Evolutionary conservation across 257 asterid genomes (phyloP).

Genomic region (Solanum tarijense): DNA sequence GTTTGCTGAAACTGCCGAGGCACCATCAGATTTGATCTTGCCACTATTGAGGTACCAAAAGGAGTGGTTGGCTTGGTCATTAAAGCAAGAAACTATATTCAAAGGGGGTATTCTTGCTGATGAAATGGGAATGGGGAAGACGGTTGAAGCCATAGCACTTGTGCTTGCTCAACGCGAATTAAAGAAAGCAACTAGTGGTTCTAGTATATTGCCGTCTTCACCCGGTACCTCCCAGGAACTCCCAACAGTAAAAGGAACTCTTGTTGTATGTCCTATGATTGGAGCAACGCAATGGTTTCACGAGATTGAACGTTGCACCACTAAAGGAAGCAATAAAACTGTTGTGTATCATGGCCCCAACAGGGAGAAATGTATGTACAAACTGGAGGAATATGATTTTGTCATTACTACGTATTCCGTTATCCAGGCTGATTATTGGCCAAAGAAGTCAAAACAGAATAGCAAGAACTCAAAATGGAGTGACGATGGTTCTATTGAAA

Average conservation of each 20-base stretch:
- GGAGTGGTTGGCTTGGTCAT: slow-evolving; percentile 88
- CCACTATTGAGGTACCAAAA: slow-evolving; percentile 76
- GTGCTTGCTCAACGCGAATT: slow-evolving; percentile 66
- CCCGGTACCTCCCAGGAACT: neutral
- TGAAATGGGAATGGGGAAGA: slow-evolving; percentile 98
- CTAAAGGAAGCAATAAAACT: neutral
- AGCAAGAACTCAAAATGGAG: neutral
- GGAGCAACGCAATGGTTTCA: neutral
- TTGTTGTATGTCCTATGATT: neutral
- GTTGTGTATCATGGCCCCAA: neutral
- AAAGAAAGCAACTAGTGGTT: neutral
- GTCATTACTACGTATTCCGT: neutral
- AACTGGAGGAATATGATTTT: neutral
- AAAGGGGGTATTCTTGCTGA: slow-evolving; percentile 89
- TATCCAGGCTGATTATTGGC: neutral
- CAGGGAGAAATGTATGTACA: neutral
- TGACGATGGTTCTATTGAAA: neutral
- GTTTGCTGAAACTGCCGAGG: slow-evolving; percentile 43
- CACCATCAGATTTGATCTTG: slow-evolving; percentile 57
- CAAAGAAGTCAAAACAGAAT: neutral
- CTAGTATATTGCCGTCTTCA: neutral
- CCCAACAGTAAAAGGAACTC: neutral
- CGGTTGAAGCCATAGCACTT: slow-evolving; percentile 82
- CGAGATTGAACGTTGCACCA: neutral
- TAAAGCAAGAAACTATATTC: slow-evolving; percentile 63